A percentile compares a stretch with the other conserved stretches of the same genome.
These are phyloP conservation scores for Phaeosphaeria sp. DNA, from an alignment of 2,329 filamentous ascomycete species.

Conservation along the genomic window DNA sequence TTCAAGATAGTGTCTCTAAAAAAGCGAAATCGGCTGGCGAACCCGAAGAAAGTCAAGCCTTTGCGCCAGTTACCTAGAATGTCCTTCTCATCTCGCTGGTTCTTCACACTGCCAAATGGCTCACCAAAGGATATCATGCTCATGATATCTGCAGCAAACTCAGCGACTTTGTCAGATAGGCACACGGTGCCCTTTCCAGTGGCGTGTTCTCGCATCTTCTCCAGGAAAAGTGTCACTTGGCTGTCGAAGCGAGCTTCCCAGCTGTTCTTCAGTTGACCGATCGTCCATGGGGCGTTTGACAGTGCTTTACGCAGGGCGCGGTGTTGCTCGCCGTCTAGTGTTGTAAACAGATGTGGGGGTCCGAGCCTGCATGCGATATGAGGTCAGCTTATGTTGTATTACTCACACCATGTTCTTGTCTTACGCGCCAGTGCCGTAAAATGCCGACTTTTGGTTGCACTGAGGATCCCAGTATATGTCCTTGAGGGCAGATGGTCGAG, in stretches of 20 bases:
- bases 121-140: slow-evolving; percentile 48
- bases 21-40: slow-evolving; percentile 40
- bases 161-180: slow-evolving; percentile 48
- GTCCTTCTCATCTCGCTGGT: slow-evolving; percentile 48
- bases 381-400: not conserved
- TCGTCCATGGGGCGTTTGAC: slow-evolving; percentile 46
- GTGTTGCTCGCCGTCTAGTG: slow-evolving; percentile 44
- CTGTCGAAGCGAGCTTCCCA: slow-evolving; percentile 50
- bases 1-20: slow-evolving; percentile 44
- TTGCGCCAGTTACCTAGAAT: slow-evolving; percentile 49
- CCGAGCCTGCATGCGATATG: slow-evolving; percentile 28
- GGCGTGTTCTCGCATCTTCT: slow-evolving; percentile 41
- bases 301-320: slow-evolving; percentile 47
- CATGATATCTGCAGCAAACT: slow-evolving; percentile 54
- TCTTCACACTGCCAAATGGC: slow-evolving; percentile 50
- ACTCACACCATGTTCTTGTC: not conserved
- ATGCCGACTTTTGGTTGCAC: slow-evolving; percentile 9
- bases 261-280: slow-evolving; percentile 49
- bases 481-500: slow-evolving; percentile 43
- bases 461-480: slow-evolving; percentile 52
- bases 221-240: slow-evolving; percentile 41
- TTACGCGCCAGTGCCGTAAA: not conserved
- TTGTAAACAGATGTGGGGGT: slow-evolving; percentile 44
- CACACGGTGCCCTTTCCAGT: slow-evolving; percentile 29
- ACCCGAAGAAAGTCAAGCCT: slow-evolving; percentile 48